Evolutionary conservation across 2,329 filamentous ascomycete species (phyloP), one percentile per base, ranked within the genome.

Genomic region (Pseudocercospora fijiensis): DNA sequence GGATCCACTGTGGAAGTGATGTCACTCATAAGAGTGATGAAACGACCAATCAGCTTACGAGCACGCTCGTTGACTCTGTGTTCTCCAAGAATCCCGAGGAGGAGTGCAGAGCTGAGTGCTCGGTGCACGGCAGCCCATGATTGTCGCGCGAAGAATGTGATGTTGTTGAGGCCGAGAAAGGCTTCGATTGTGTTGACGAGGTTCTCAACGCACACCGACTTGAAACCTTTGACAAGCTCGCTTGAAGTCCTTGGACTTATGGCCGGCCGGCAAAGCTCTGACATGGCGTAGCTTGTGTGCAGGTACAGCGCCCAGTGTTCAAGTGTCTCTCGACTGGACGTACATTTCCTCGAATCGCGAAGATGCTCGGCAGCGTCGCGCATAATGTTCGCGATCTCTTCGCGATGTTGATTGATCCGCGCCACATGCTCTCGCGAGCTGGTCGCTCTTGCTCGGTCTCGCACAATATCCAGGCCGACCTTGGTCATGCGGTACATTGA

Each of bases 271-370:
- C 84, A 87, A 30, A 88, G 81, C 74, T 88, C 86, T 4, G 85
- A 87, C 22, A 82, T 82, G 63, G 86, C 83, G 73, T 88, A 88
- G 7, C 84, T 86, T 20, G 84, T 83, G 71, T 88, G 86, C 3
- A 88, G 76, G 69, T 86, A 86, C 4, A 88, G 72, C 0, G 83
- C 84, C 74, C 86, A 84, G 65, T 86, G 82, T 72, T 88, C 84
- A 1, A 88, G 75, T 65, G 86, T 85, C 66, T 88, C 81, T 49
- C 77, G 75, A 66, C 80, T 78, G 0, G 79, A 78, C 7, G 76
- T 76, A 67, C 81, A 83, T 73, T 80, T 70, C 69, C 80, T 58
- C 52, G 81, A 81, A 62, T 87, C 84, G 61, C 85, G 83, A 16
- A 88, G 76, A 68, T 86, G 82, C 16, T 84, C 83, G 28, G 80